Conservation (phyloP, 163 green algal genomes). For the Scenedesmus sp. region DNA sequence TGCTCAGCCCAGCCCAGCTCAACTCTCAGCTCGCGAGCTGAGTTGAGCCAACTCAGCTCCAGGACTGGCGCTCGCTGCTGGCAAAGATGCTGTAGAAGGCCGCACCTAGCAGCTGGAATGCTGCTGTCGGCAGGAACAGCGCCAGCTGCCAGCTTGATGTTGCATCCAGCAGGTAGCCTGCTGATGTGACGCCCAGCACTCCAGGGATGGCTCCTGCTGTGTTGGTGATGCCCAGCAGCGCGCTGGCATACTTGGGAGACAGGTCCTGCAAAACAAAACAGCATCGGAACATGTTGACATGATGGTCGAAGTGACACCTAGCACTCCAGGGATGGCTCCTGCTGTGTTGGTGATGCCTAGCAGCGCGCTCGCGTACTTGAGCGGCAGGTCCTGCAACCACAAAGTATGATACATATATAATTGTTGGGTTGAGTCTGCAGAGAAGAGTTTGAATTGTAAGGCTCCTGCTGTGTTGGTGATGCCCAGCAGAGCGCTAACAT, state of each 20-base stretch:
- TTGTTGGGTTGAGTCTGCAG: no score
- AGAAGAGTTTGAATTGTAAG: not conserved
- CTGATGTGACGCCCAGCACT: constrained; percentile 89
- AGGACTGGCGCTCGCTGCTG: constrained; percentile 84
- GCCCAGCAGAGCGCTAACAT: constrained; percentile 85
- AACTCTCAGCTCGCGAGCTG: not conserved
- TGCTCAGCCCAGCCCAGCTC: not conserved
- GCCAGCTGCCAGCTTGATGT: constrained; percentile 88
- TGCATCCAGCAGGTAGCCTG: constrained; percentile 89
- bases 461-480: constrained; percentile 91
- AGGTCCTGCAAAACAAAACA: constrained; percentile 69
- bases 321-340: constrained; percentile 87
- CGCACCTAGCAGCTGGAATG: constrained; percentile 89
- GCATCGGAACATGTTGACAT: not conserved
- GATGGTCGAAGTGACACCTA: not conserved
- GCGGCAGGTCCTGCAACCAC: constrained; percentile 78
- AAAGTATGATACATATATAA: no score
- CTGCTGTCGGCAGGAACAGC: constrained; percentile 92
- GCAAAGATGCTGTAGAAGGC: constrained; percentile 91
- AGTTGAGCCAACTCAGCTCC: constrained; percentile 48
- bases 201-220: constrained; percentile 93
- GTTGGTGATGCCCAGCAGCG: constrained; percentile 95
- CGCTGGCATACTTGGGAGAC: constrained; percentile 82
- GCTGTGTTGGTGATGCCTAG: constrained; percentile 96
- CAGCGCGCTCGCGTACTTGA: constrained; percentile 84